phyloP scores from a whole-genome alignment of 441 rosid species.

The Mallotus japonicus region DNA sequence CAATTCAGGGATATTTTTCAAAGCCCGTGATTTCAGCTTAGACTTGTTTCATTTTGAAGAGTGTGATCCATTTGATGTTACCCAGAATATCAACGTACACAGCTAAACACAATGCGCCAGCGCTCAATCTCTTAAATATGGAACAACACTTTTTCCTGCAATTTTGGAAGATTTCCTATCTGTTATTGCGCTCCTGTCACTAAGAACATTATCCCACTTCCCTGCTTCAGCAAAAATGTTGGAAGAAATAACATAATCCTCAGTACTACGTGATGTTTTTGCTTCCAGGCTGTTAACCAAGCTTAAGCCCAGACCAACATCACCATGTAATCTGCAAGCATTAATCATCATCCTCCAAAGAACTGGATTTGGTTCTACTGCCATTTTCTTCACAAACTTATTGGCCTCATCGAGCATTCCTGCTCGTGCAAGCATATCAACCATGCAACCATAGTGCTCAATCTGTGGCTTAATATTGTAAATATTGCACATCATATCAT shows the following conservation, averaged over 20 bases:
- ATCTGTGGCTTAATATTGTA: constrained; percentile 31
- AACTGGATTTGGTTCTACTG: constrained; percentile 30
- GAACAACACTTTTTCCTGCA: constrained; percentile 22
- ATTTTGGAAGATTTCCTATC: constrained; percentile 13
- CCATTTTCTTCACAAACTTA: constrained; percentile 31
- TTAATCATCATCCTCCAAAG: constrained; percentile 34
- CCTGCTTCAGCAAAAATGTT: constrained; percentile 34
- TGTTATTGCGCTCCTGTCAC: constrained; percentile 26
- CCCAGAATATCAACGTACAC: not conserved
- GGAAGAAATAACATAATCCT: constrained; percentile 30
- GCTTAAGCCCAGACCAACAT: constrained; percentile 31
- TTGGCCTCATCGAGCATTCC: constrained; percentile 37
- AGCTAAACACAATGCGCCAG: not conserved
- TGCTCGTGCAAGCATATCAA: constrained; percentile 40
- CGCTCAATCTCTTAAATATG: constrained; percentile 7
- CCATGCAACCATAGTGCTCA: constrained; percentile 42
- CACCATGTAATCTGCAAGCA: constrained; percentile 35
- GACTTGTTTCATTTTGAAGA: no score
- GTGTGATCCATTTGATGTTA: no score
- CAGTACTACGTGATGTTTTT: constrained; percentile 17
- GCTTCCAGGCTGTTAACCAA: constrained; percentile 19
- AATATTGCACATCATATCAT: constrained; percentile 25
- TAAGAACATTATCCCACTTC: constrained; percentile 37
- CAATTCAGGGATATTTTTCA: not conserved
- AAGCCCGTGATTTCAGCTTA: no score